Evolutionary conservation across 495 filamentous ascomycete genomes (phyloP).

Genomic region (Hypoxylon perforatum): DNA sequence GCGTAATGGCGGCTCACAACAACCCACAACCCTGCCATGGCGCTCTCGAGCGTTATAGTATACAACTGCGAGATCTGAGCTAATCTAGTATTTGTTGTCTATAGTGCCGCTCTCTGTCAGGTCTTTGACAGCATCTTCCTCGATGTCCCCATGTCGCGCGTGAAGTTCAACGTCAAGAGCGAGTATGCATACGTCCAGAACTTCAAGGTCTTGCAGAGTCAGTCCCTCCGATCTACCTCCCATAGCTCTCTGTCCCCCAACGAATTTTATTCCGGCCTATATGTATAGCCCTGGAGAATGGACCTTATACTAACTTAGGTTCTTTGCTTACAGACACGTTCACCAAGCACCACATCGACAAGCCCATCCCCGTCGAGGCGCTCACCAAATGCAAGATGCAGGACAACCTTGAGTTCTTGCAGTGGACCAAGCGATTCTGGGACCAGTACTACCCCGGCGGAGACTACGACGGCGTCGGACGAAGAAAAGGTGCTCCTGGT

Average conservation of each 20-base stretch:
- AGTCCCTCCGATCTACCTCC: conserved; percentile 44
- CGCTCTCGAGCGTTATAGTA: background rate
- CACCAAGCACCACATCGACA: conserved; percentile 84
- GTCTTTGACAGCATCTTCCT: conserved; percentile 97
- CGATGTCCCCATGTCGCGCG: conserved; percentile 94
- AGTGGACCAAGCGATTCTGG: conserved; percentile 97
- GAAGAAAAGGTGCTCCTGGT: conserved; percentile 80
- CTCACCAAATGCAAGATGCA: conserved; percentile 99
- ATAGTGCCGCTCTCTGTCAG: conserved; percentile 94
- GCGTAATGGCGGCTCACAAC: conserved; percentile 9
- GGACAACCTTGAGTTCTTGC: conserved; percentile 98
- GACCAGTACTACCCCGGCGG: conserved; percentile 97
- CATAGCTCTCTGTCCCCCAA: background rate
- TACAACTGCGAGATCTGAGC: conserved; percentile 23
- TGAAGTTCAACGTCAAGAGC: conserved; percentile 97
- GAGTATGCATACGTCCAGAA: conserved; percentile 99
- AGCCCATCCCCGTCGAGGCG: conserved; percentile 84
- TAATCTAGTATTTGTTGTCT: conserved; percentile 17
- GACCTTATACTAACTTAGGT: conserved; percentile 33
- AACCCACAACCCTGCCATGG: conserved; percentile 13
- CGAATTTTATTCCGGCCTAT: background rate
- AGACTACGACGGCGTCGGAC: conserved; percentile 89
- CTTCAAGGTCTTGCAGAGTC: conserved; percentile 96
- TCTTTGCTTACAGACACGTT: conserved; percentile 71
- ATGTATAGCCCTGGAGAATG: background rate